Evolutionary conservation across 495 filamentous ascomycete species (phyloP), one percentile per base, ranked within the genome.

Genomic region (Achaetomiella virescens): DNA sequence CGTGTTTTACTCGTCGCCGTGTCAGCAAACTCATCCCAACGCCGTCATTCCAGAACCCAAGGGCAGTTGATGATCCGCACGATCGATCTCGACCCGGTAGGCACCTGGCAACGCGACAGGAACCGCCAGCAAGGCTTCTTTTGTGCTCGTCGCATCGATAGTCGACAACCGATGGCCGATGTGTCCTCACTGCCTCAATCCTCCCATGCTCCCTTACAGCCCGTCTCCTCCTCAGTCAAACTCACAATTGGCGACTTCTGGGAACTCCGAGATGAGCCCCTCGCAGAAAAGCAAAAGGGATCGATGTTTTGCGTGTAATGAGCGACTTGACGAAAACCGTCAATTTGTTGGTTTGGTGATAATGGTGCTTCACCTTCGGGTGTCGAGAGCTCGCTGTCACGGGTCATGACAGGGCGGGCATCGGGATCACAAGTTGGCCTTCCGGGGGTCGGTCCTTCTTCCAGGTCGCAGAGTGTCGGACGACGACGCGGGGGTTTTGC

Each of bases 301-400:
- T 44, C 46, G 53, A 54, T 49, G 59, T 55, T 36, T 55, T 50
- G 54, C 38, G 59, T 61, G 46, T 60, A 66, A 75, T 72, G 74
- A 77, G 73, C 66, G 74, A 69, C 66, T 72, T 58, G 74, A 76
- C 73, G 73, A 72, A 62, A 69, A 57, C 66, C 65, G 65, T 66
- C 63, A 50, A 50, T 48, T 41, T 44, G 27, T 44, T 38, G 48
- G 14, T 52, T 43, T 46, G 25, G 17, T 35, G 31, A 36, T 31
- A 53, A 54, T 27, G 29, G 55, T 59, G 55, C 56, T 63, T 67
- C 60, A 67, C 54, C 54, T 52, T 59, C 55, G 60, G 52, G 55
- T 45, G 52, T 61, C 52, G 62, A 21, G 45, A 56, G 36, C 45
- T 61, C 62, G 59, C 63, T 62, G 66, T 56, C 54, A 52, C 62